Percentiles rank a stretch among this genome's conserved stretches.
phyloP scores from a whole-genome alignment of 768 basidiomycete genomes.

The Panellus pusillus region DNA sequence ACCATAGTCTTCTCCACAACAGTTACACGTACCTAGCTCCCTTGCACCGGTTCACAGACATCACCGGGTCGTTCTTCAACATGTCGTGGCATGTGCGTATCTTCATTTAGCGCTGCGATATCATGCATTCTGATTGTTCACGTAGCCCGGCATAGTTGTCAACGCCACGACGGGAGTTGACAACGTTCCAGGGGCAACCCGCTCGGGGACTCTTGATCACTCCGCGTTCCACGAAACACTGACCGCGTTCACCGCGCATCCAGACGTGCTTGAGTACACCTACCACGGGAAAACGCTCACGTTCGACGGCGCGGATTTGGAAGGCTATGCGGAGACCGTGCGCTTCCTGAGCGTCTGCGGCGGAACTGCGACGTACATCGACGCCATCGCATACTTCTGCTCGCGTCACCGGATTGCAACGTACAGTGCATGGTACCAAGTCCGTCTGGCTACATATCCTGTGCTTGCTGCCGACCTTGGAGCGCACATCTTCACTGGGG shows the following conservation, averaged over 20 bases:
- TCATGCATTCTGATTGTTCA: neutral
- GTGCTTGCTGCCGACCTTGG: neutral
- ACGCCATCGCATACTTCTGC: conserved; percentile 6
- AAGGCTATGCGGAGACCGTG: conserved; percentile 12
- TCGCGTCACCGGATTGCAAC: neutral
- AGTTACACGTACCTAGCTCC: conserved; percentile 14
- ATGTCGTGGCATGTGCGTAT: conserved; percentile 15
- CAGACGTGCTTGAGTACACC: neutral
- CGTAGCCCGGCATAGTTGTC: neutral
- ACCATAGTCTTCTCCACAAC: conserved; percentile 9
- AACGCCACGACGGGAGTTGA: conserved; percentile 10
- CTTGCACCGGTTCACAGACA: conserved; percentile 8
- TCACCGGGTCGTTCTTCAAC: conserved; percentile 14
- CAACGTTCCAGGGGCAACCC: conserved; percentile 19
- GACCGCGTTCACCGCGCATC: neutral
- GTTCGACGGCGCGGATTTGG: neutral
- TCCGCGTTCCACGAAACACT: conserved; percentile 9
- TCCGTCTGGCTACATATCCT: neutral
- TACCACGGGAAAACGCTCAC: neutral
- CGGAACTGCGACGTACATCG: conserved; percentile 16
- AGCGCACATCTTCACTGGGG: conserved; percentile 6
- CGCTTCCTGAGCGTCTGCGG: conserved; percentile 17
- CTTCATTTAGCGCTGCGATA: neutral
- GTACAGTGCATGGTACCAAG: neutral
- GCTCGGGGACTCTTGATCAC: neutral